Evolutionary conservation across 768 basidiomycete genomes (phyloP).

Genomic region (Coprinopsis cinerea): DNA sequence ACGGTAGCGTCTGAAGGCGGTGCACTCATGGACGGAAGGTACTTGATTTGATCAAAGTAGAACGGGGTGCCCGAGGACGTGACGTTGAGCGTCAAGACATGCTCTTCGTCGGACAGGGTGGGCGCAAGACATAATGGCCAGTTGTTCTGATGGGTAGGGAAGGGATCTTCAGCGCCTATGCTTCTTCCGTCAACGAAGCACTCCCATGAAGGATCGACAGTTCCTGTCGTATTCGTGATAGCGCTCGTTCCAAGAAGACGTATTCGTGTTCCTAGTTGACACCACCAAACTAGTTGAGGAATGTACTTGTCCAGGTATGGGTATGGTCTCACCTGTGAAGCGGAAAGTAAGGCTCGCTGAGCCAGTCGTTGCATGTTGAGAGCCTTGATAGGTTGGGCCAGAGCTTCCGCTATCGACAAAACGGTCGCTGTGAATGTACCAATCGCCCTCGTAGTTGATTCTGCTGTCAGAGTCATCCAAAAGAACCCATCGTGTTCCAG

Average conservation of each 20-base stretch:
- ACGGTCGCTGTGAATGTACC: neutral
- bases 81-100: conserved; percentile 16
- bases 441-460: conserved; percentile 2
- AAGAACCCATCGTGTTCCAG: neutral
- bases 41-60: conserved; percentile 15
- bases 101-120: conserved; percentile 9
- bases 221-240: neutral
- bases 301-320: neutral
- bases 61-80: neutral
- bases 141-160: conserved; percentile 12
- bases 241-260: conserved; percentile 7
- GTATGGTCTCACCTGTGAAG: conserved; percentile 22
- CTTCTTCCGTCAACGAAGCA: neutral
- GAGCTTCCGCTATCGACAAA: conserved; percentile 20
- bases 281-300: neutral
- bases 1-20: conserved; percentile 9
- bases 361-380: conserved; percentile 24
- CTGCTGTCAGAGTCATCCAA: conserved; percentile 2
- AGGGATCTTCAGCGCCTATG: conserved; percentile 5
- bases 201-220: conserved; percentile 1
- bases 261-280: conserved; percentile 2
- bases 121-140: conserved; percentile 14
- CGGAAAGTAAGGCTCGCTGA: conserved; percentile 23
- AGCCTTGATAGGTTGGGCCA: conserved; percentile 26
- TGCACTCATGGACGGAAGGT: conserved; percentile 9